Evolutionary conservation across 768 basidiomycete genomes (phyloP), one percentile per base, ranked within the genome.

Genomic region (Hirschioporus abietinus): DNA sequence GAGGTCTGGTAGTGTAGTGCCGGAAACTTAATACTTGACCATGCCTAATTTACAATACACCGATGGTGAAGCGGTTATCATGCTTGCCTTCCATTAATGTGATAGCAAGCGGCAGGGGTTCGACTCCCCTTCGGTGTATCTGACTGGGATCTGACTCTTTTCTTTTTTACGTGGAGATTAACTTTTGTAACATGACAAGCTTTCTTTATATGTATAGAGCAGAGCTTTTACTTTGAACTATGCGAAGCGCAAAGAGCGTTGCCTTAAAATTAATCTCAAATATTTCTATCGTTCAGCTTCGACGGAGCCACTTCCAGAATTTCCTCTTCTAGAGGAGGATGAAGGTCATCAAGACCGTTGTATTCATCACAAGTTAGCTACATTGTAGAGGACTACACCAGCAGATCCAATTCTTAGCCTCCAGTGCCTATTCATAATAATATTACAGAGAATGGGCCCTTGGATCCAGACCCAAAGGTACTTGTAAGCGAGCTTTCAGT

Each of bases 1-100:
- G n/a, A n/a, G n/a, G n/a, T n/a, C n/a, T n/a, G n/a, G n/a, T n/a
- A n/a, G n/a, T n/a, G n/a, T n/a, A n/a, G n/a, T n/a, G n/a, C n/a
- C n/a, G n/a, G n/a, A n/a, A n/a, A n/a, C n/a, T n/a, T n/a, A n/a
- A n/a, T n/a, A n/a, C n/a, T n/a, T n/a, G n/a, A n/a, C n/a, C n/a
- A n/a, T n/a, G n/a, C n/a, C n/a, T n/a, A n/a, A n/a, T n/a, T n/a
- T n/a, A n/a, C n/a, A n/a, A 30, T 67, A 83, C 82, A 75, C 82
- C 79, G 82, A 88, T 91, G 89, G 90, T 91, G 90, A 91, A 91
- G 87, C 83, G 89, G 90, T 90, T 91, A 91, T 90, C 89, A 91
- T 91, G 88, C 90, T 90, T 90, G 89, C 88, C 89, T 90, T 90
- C 89, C 89, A 90, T 52, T 36, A n/a, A 30, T 30, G 30, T 30